Evolutionary conservation across 306 rosid species (phyloP).

Genomic region (Castanea crenata): DNA sequence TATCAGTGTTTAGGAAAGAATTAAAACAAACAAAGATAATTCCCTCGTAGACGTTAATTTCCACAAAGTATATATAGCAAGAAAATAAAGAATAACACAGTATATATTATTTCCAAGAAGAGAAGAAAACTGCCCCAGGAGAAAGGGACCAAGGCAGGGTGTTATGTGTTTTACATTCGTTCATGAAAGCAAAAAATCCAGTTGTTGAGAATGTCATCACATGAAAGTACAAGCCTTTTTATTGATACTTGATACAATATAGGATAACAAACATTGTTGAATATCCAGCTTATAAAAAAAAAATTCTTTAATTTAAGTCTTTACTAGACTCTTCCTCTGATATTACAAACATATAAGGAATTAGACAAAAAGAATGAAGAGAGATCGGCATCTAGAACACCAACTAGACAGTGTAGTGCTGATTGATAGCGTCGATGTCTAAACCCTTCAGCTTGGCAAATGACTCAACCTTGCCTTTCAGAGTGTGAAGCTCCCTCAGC

Average conservation of each 20-base stretch:
- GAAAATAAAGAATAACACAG: too few relatives aligned
- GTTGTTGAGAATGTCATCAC: not conserved
- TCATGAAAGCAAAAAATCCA: not conserved
- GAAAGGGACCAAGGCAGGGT: too few relatives aligned
- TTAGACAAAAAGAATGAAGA: not conserved
- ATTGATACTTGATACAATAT: not conserved
- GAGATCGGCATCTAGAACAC: not conserved
- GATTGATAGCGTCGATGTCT: conserved; percentile 63
- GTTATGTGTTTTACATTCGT: not conserved
- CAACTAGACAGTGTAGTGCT: conserved; percentile 61
- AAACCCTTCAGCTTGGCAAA: conserved; percentile 63
- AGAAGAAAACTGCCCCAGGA: too few relatives aligned
- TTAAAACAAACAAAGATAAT: too few relatives aligned
- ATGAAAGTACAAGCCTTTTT: not conserved
- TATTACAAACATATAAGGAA: not conserved
- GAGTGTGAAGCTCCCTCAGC: conserved; percentile 49
- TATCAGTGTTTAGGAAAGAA: too few relatives aligned
- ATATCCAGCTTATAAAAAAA: too few relatives aligned
- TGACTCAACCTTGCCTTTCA: conserved; percentile 72
- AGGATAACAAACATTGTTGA: not conserved
- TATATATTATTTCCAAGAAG: too few relatives aligned
- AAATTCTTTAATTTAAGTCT: not conserved
- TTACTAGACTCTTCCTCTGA: not conserved
- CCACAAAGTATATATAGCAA: too few relatives aligned
- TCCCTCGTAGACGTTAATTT: too few relatives aligned